These are phyloP conservation scores for Suhomyces wounanorum DNA, from an alignment of 1,139 yeast genomes.

Conservation along the genomic window DNA sequence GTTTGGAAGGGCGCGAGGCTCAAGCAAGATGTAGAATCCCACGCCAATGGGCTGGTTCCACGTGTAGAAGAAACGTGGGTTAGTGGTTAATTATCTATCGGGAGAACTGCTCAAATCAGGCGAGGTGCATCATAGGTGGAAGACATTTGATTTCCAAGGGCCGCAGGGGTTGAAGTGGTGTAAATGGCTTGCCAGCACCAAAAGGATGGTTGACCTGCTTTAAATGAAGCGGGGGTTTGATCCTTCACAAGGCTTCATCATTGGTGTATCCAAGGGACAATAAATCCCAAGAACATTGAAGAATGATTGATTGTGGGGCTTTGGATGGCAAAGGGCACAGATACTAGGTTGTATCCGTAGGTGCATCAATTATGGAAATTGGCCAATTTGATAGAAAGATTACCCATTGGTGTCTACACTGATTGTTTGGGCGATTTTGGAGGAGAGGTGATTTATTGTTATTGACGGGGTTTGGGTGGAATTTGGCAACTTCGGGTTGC, in stretches of 20 bases:
- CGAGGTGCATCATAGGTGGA: not conserved
- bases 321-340: no score
- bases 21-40: not conserved
- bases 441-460: not conserved
- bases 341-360: not conserved
- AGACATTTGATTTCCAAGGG: not conserved
- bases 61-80: not conserved
- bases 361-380: not conserved
- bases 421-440: no score
- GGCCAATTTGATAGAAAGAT: not conserved
- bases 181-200: no score
- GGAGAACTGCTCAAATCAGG: not conserved
- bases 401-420: no score
- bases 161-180: not conserved
- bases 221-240: no score
- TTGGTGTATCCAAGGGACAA: no score
- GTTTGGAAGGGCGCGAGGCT: not conserved
- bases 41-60: not conserved
- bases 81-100: not conserved
- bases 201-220: no score
- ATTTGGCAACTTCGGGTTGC: no score
- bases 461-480: no score
- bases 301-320: no score
- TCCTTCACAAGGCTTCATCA: no score
- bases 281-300: no score